These are phyloP conservation scores for Metschnikowia amazonensis DNA, from an alignment of 805 yeast species.

Conservation along the genomic window DNA sequence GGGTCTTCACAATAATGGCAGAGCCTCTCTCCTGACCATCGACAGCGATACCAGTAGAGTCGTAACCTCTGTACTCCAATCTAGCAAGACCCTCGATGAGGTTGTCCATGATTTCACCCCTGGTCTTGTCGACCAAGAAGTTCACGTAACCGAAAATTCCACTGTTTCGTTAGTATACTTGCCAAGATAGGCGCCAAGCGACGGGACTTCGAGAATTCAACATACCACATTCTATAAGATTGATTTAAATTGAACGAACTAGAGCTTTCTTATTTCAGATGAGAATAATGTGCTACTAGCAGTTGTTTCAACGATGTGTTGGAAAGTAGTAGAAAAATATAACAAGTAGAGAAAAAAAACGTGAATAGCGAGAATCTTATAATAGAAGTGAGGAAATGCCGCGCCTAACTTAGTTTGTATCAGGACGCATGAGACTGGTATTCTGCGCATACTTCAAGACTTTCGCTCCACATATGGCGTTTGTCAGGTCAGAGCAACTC, in stretches of 20 bases:
- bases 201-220: not conserved
- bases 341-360: conserved; percentile 2
- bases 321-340: conserved; percentile 1
- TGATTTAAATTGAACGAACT: not conserved
- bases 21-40: conserved; percentile 81
- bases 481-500: conserved; percentile 1
- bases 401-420: conserved; percentile 3
- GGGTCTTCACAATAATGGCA: conserved; percentile 72
- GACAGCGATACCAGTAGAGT: conserved; percentile 93
- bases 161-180: conserved; percentile 38
- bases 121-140: conserved; percentile 83
- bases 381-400: conserved; percentile 5
- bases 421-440: conserved; percentile 1
- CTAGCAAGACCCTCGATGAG: conserved; percentile 80
- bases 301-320: conserved; percentile 1
- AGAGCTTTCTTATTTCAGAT: not conserved
- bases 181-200: not conserved
- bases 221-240: conserved; percentile 15
- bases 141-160: conserved; percentile 98
- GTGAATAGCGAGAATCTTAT: conserved; percentile 5
- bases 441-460: conserved; percentile 5
- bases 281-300: not conserved
- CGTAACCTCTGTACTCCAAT: conserved; percentile 97
- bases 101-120: conserved; percentile 90
- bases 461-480: not conserved